Evolutionary conservation across 768 basidiomycete genomes (phyloP).

Genomic region (Mrakia hoshinonis): DNA sequence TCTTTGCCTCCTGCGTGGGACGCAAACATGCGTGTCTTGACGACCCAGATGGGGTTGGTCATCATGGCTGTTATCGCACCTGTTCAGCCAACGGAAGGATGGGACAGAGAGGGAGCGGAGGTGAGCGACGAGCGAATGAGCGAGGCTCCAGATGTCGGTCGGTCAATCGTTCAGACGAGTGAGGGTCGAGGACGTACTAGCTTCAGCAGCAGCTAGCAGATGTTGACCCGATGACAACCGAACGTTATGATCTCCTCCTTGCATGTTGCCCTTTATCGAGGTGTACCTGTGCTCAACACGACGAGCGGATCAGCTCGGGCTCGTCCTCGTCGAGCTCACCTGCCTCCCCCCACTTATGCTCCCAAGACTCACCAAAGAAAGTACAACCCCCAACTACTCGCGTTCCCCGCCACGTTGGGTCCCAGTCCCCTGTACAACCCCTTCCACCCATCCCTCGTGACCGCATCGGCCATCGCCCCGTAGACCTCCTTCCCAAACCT

Average conservation of each 20-base stretch:
- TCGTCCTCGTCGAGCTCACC: neutral
- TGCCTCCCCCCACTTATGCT: too few relatives aligned
- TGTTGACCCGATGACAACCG: slow-evolving; percentile 68
- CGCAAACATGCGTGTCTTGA: slow-evolving; percentile 94
- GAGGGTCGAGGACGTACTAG: slow-evolving; percentile 70
- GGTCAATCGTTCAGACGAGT: too few relatives aligned
- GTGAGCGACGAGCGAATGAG: slow-evolving; percentile 28
- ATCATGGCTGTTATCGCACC: slow-evolving; percentile 87
- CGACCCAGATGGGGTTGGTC: slow-evolving; percentile 96
- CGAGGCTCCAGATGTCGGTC: neutral
- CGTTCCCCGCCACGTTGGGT: slow-evolving; percentile 88
- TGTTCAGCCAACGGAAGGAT: slow-evolving; percentile 41
- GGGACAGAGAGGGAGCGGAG: slow-evolving; percentile 23
- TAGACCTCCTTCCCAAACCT: slow-evolving; percentile 53
- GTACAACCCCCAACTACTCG: slow-evolving; percentile 93
- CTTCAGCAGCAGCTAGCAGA: slow-evolving; percentile 84
- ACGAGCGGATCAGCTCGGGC: neutral
- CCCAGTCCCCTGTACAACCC: slow-evolving; percentile 85
- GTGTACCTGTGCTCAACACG: slow-evolving; percentile 60
- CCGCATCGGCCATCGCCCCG: slow-evolving; percentile 62
- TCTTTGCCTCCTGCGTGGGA: slow-evolving; percentile 56
- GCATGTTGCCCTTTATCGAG: slow-evolving; percentile 73
- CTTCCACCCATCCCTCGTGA: slow-evolving; percentile 62
- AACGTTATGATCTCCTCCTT: slow-evolving; percentile 52
- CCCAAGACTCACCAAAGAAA: slow-evolving; percentile 76